Evolutionary conservation across 257 asterid species (phyloP).

Genomic region (Lavandula angustifolia): DNA sequence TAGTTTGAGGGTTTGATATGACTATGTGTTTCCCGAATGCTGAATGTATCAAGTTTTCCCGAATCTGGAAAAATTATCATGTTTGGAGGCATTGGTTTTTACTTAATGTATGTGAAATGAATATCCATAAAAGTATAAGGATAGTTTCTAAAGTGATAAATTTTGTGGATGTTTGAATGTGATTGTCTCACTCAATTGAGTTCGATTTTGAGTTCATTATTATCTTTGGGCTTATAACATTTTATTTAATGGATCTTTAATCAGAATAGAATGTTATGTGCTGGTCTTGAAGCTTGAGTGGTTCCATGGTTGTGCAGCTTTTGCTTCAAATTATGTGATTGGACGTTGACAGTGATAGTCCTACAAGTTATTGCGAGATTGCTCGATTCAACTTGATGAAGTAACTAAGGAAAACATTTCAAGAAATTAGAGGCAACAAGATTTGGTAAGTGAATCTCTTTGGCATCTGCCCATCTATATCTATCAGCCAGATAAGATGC

Average conservation of each 20-base stretch:
- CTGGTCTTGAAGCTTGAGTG: constrained; percentile 10
- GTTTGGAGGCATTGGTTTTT: background rate
- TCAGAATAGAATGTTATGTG: background rate
- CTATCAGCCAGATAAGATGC: constrained; percentile 51
- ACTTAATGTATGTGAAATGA: background rate
- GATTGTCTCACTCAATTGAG: background rate
- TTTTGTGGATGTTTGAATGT: background rate
- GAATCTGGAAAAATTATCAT: no score
- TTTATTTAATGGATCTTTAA: no score
- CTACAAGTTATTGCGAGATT: background rate
- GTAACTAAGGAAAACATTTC: constrained; percentile 19
- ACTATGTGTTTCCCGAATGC: background rate
- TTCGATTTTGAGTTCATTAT: no score
- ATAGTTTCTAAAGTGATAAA: background rate
- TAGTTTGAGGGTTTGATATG: background rate
- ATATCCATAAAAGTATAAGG: background rate
- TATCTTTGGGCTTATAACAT: no score
- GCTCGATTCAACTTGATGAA: constrained; percentile 18
- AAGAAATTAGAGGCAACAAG: constrained; percentile 22
- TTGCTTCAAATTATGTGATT: background rate
- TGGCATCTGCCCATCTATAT: background rate
- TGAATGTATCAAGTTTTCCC: no score
- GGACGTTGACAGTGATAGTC: constrained; percentile 9
- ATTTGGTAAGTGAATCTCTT: constrained; percentile 16
- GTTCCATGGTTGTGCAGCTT: constrained; percentile 19